phyloP scores from a whole-genome alignment of 2,329 filamentous ascomycete genomes.

The Diplodia intermedia region DNA sequence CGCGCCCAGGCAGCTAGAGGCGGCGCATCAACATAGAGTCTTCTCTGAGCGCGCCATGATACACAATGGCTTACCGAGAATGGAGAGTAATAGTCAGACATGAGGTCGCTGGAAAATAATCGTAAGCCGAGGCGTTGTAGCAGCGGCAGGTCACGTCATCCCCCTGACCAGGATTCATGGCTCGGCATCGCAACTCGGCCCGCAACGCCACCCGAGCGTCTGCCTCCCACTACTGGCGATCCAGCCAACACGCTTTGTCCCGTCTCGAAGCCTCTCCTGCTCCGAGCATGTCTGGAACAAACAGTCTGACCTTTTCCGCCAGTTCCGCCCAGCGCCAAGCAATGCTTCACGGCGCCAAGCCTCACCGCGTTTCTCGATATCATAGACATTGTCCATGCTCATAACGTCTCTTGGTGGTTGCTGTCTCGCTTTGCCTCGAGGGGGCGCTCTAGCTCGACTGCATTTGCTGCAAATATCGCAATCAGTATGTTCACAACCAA shows the following conservation, averaged over 20 bases:
- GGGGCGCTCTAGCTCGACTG: too few species aligned
- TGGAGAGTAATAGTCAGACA: not conserved
- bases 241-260: not conserved
- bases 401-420: too few species aligned
- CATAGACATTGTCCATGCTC: too few species aligned
- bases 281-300: not conserved
- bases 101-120: too few species aligned
- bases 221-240: not conserved
- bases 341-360: too few species aligned
- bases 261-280: not conserved
- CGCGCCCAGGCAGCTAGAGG: not conserved
- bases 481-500: too few species aligned
- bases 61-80: not conserved
- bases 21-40: not conserved
- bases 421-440: too few species aligned
- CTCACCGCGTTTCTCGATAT: too few species aligned
- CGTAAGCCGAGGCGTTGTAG: not conserved
- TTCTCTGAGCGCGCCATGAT: not conserved
- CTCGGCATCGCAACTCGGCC: slow-evolving; percentile 40
- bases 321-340: too few species aligned
- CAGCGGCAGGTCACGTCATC: slow-evolving; percentile 2
- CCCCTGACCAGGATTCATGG: not conserved
- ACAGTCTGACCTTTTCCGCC: not conserved
- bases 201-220: slow-evolving; percentile 6
- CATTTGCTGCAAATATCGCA: too few species aligned